These are phyloP conservation scores for Mimosa bimucronata DNA, from an alignment of 306 rosid species.

Conservation along the genomic window DNA sequence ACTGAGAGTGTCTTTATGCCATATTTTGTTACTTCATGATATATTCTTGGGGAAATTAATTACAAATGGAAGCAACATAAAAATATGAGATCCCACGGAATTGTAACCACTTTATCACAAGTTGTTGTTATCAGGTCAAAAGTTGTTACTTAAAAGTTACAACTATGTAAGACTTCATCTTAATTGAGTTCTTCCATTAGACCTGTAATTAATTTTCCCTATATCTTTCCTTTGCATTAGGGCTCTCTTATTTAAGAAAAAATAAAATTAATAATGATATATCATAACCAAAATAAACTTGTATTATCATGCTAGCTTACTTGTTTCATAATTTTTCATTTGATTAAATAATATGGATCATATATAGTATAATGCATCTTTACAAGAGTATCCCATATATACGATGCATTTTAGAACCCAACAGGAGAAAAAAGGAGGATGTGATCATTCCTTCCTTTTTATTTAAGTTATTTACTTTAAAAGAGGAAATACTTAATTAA, in stretches of 20 bases:
- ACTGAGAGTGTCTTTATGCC: not conserved
- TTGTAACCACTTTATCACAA: too few species aligned
- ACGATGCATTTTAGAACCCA: slow-evolving; percentile 1
- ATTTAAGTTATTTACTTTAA: not conserved
- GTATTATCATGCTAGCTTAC: not conserved
- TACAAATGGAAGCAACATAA: too few species aligned
- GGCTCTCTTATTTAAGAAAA: too few species aligned
- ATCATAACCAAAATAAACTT: too few species aligned
- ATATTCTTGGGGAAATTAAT: too few species aligned
- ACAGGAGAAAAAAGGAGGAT: not conserved
- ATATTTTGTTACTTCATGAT: not conserved
- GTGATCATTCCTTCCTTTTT: slow-evolving; percentile 13
- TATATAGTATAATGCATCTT: not conserved
- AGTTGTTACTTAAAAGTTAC: too few species aligned
- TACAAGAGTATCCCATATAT: not conserved
- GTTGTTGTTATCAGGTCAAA: too few species aligned
- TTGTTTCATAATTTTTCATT: not conserved
- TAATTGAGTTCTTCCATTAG: too few species aligned
- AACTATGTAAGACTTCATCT: too few species aligned
- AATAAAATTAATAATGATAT: too few species aligned
- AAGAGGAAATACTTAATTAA: slow-evolving; percentile 4
- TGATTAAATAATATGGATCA: not conserved
- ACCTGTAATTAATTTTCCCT: too few species aligned
- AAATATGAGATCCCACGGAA: too few species aligned
- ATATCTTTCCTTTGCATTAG: not conserved